Conservation (phyloP, 805 yeast species). For the Yamadazyma nakazawae region DNA sequence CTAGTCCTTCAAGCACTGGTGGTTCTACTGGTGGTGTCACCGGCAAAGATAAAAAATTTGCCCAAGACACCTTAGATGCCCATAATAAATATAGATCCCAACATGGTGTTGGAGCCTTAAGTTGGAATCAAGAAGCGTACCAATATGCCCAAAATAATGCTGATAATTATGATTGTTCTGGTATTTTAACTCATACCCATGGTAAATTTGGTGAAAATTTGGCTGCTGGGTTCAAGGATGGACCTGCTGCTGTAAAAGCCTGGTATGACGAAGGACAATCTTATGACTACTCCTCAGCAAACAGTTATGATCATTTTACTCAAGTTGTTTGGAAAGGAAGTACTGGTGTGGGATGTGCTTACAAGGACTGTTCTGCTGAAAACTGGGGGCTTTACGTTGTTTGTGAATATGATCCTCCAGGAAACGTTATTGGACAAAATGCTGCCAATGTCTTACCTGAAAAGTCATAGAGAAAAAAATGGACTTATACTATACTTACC, state of each 20-base stretch:
- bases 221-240: conserved; percentile 33
- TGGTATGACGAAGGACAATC: conserved; percentile 40
- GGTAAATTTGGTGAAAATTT: conserved; percentile 41
- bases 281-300: conserved; percentile 29
- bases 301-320: conserved; percentile 62
- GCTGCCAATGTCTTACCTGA: conserved; percentile 16
- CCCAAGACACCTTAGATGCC: conserved; percentile 46
- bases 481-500: neutral
- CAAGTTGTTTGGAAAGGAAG: conserved; percentile 72
- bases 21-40: conserved; percentile 14
- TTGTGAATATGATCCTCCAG: conserved; percentile 76
- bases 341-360: conserved; percentile 70
- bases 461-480: neutral
- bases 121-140: conserved; percentile 57
- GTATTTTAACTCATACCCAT: conserved; percentile 36
- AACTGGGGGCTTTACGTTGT: conserved; percentile 57
- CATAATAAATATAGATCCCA: conserved; percentile 58
- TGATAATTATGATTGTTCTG: conserved; percentile 47
- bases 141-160: conserved; percentile 51
- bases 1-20: conserved; percentile 1
- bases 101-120: conserved; percentile 50
- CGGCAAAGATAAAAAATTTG: conserved; percentile 30
- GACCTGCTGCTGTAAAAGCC: conserved; percentile 33
- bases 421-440: conserved; percentile 55
- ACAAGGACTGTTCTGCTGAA: conserved; percentile 48